Conservation (phyloP, 768 basidiomycete species). For the Tylopilus sp. region DNA sequence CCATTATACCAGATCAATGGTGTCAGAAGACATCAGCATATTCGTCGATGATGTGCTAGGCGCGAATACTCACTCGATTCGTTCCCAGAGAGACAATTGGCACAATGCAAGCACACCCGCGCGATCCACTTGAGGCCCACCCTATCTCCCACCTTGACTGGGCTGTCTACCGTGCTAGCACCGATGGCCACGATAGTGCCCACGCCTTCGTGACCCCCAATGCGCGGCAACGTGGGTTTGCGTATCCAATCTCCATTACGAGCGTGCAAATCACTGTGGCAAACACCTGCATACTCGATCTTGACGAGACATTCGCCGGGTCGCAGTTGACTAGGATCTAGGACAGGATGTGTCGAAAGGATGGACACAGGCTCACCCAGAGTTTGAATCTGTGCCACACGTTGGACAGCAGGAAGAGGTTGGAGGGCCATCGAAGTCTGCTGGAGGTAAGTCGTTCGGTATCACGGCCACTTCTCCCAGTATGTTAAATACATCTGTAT, state of each 20-base stretch:
- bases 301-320: slow-evolving; percentile 37
- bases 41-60: no score
- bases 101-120: slow-evolving; percentile 38
- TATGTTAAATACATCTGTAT: no score
- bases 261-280: slow-evolving; percentile 41
- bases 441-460: no score
- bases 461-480: no score
- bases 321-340: slow-evolving; percentile 10
- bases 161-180: slow-evolving; percentile 27
- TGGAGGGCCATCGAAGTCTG: background rate
- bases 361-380: slow-evolving; percentile 12
- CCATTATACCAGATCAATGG: background rate
- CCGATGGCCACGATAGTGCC: slow-evolving; percentile 45
- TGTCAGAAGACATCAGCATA: no score
- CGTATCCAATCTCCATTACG: slow-evolving; percentile 38
- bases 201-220: slow-evolving; percentile 48
- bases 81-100: slow-evolving; percentile 36
- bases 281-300: slow-evolving; percentile 41
- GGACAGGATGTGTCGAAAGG: slow-evolving; percentile 17
- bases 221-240: slow-evolving; percentile 28
- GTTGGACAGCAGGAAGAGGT: slow-evolving; percentile 21
- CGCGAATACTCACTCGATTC: slow-evolving; percentile 34
- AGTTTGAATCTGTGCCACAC: slow-evolving; percentile 23
- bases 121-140: slow-evolving; percentile 46
- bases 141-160: slow-evolving; percentile 36